A percentile compares a stretch with the other conserved stretches of the same genome.
These are phyloP conservation scores for Yarrowia osloensis DNA, from an alignment of 805 yeast genomes.

Conservation along the genomic window DNA sequence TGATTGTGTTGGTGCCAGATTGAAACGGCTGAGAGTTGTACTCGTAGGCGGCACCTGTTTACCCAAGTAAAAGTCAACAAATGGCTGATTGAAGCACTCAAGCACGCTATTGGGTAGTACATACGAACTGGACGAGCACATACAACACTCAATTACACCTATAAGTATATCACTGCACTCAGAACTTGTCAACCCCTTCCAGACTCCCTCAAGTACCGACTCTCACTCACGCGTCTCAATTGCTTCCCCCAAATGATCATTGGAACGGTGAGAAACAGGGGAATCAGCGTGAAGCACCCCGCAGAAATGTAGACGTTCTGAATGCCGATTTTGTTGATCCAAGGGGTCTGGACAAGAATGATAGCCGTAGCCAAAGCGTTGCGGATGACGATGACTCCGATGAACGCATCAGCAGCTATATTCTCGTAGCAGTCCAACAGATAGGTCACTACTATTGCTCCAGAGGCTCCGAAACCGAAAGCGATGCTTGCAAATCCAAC, in stretches of 20 bases:
- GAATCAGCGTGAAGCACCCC: not conserved
- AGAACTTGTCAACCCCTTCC: too few relatives aligned
- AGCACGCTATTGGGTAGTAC: too few relatives aligned
- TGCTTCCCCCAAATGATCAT: not conserved
- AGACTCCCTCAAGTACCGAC: not conserved
- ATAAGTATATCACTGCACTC: too few relatives aligned
- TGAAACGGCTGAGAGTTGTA: too few relatives aligned
- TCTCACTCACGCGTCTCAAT: not conserved
- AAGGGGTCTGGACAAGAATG: not conserved
- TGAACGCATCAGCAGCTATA: not conserved
- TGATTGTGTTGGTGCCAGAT: too few relatives aligned
- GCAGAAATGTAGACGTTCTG: not conserved
- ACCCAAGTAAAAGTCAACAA: too few relatives aligned
- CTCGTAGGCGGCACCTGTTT: too few relatives aligned
- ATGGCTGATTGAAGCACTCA: too few relatives aligned
- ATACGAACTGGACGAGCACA: too few relatives aligned
- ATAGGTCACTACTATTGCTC: not conserved
- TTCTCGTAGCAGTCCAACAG: not conserved
- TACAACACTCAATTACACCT: too few relatives aligned
- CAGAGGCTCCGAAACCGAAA: not conserved
- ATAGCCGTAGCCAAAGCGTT: not conserved
- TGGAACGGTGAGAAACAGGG: not conserved
- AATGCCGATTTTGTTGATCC: not conserved
- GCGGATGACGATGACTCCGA: not conserved
- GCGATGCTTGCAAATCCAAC: not conserved